Base-by-base conservation (phyloP, 805 yeast species). In the Yamadazyma philogaea region DNA sequence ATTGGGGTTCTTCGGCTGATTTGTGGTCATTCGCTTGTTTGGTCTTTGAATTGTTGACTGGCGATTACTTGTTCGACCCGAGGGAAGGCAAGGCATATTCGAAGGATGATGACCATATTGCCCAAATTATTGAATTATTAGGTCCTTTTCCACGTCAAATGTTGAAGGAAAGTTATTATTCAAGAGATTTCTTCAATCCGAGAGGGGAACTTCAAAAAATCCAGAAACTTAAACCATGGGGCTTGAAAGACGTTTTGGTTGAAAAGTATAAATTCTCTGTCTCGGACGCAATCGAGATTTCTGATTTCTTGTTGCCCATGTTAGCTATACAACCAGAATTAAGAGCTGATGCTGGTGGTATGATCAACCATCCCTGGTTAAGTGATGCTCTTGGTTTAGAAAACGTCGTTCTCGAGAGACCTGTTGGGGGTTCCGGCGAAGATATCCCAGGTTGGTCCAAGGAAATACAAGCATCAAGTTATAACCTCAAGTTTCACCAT, bases 11-110 rank as follows among this genome's bases (percentile, higher is more conserved):
- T 40, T 81, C 91, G 42, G 83, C 95, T 1, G 99, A 93, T 64
- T 76, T 91, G 37, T 93, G 99, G 99, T 86, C 96, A n/a, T 72
- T 86, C 54, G 97, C 95, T 0, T 90, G 98, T 65, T 66, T 93
- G 55, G 72, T 86, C 1, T 93, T 93, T 64, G 99, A 93, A 66
- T 72, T 93, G 18, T 63, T 91, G 34, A 91, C 99, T 0, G 98
- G 98, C 3, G 98, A 91, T 63, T 90, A 90, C 56, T 63, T 93
- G 38, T 93, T 91, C 61, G 97, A 91, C 60, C 99, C 99, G 4
- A 78, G 81, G 40, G 79, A 79, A 47, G 89, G 90, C 1, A 78
- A 77, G 42, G 70, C 84, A 4, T 91, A 87, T 64, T 61, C 82
- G 37, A 90, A 90, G 56, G 96, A 90, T 61, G 97, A 91, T 57